A percentile compares a stretch with the other conserved stretches of the same genome.
Evolutionary conservation across 495 filamentous ascomycete genomes (phyloP).

Genomic region (Geopyxis carbonaria): DNA sequence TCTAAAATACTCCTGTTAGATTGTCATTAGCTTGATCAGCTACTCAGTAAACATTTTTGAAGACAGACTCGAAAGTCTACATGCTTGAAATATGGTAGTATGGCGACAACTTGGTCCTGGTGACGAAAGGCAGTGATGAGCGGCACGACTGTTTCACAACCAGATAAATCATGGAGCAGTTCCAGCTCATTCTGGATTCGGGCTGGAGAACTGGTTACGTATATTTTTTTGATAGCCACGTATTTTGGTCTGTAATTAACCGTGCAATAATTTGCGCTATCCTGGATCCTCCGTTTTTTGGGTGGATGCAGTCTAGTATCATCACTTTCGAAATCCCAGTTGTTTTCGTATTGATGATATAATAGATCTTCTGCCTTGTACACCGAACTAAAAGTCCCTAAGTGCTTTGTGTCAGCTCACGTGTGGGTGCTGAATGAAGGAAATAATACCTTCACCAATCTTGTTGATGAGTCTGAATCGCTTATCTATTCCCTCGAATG

Average conservation of each 20-base stretch:
- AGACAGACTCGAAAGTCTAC: constrained; percentile 58
- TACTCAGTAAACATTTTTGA: background rate
- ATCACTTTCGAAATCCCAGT: constrained; percentile 65
- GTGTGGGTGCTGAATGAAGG: background rate
- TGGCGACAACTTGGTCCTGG: constrained; percentile 84
- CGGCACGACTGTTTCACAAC: constrained; percentile 71
- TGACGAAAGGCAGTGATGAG: constrained; percentile 89
- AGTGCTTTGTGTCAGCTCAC: background rate
- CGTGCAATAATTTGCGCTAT: too few relatives aligned
- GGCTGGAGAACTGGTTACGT: constrained; percentile 82
- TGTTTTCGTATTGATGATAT: constrained; percentile 67
- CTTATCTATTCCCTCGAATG: constrained; percentile 65
- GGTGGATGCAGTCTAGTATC: too few relatives aligned
- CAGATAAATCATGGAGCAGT: constrained; percentile 74
- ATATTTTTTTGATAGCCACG: constrained; percentile 97
- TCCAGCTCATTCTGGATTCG: constrained; percentile 96
- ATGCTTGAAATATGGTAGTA: constrained; percentile 90
- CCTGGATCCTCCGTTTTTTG: constrained; percentile 20
- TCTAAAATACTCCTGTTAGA: constrained; percentile 56
- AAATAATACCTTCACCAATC: constrained; percentile 72
- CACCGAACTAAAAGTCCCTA: constrained; percentile 77
- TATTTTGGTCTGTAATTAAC: constrained; percentile 38
- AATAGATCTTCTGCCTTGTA: constrained; percentile 96
- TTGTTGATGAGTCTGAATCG: constrained; percentile 83
- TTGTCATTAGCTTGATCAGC: too few relatives aligned